phyloP scores from a whole-genome alignment of 1,284 basidiomycete genomes.

The Pisolithus thermaeus region DNA sequence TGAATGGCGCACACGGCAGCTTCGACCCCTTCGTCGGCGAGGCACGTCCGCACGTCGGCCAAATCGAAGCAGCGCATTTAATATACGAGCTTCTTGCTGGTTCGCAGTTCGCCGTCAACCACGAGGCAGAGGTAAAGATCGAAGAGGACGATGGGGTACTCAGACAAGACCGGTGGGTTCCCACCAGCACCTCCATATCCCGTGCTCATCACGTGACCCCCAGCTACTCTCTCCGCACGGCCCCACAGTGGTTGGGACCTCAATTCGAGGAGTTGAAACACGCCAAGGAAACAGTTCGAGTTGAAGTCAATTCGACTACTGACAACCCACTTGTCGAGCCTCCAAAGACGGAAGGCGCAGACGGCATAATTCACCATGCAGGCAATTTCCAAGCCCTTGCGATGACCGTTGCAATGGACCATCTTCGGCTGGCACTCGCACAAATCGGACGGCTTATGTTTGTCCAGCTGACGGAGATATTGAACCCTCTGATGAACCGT shows the following conservation, averaged over 20 bases:
- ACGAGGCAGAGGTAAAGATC: conserved; percentile 58
- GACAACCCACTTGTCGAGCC: conserved; percentile 29
- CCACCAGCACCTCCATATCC: too few relatives aligned
- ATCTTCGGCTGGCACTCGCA: conserved; percentile 74
- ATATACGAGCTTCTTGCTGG: conserved; percentile 69
- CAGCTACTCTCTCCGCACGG: conserved; percentile 78
- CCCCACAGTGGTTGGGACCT: conserved; percentile 83
- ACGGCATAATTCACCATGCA: conserved; percentile 66
- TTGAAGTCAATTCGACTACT: conserved; percentile 76
- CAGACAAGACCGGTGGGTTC: conserved; percentile 43
- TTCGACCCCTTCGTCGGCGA: conserved; percentile 77
- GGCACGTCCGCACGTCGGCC: conserved; percentile 83
- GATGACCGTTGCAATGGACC: conserved; percentile 85
- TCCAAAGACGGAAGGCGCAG: conserved; percentile 9
- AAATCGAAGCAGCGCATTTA: conserved; percentile 69
- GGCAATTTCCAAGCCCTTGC: conserved; percentile 89
- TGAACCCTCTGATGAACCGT: conserved; percentile 79
- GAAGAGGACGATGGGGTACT: conserved; percentile 66
- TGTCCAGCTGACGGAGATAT: conserved; percentile 77
- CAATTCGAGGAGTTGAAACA: conserved; percentile 77
- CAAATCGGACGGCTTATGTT: conserved; percentile 83
- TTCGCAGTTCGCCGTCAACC: conserved; percentile 56
- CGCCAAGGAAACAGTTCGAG: conserved; percentile 57
- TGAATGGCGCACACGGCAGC: conserved; percentile 64
- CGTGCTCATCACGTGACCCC: conserved; percentile 7